Percentiles rank a stretch among this genome's conserved stretches.
Evolutionary conservation across 2,329 filamentous ascomycete genomes (phyloP).

Genomic region (Colletotrichum spinosum): DNA sequence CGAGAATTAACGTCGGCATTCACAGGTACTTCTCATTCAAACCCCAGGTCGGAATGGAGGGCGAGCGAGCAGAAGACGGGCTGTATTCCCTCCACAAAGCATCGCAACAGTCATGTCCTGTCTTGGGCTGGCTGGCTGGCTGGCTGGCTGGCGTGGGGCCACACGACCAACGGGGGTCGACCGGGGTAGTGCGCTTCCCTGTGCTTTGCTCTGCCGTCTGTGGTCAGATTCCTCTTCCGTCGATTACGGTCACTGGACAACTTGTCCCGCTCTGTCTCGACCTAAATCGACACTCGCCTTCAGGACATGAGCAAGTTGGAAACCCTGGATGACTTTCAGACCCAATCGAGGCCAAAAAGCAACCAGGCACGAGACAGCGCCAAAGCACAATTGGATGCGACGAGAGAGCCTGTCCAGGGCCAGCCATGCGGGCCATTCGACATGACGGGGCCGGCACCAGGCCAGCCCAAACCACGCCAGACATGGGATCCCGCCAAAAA

Average conservation of each 20-base stretch:
- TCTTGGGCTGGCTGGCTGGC: not conserved
- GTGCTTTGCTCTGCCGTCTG: constrained; percentile 11
- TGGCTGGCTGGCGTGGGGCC: constrained; percentile 13
- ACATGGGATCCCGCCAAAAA: constrained; percentile 34
- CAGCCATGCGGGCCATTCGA: constrained; percentile 32
- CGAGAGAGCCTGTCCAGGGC: constrained; percentile 6
- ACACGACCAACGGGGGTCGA: constrained; percentile 29
- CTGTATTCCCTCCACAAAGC: constrained; percentile 27
- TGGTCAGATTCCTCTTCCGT: constrained; percentile 21
- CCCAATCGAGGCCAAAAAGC: constrained; percentile 13
- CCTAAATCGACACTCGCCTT: not conserved
- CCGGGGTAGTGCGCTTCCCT: constrained; percentile 10
- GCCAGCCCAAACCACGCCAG: constrained; percentile 25
- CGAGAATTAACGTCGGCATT: too few species aligned
- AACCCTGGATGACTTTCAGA: not conserved
- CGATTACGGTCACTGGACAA: constrained; percentile 13
- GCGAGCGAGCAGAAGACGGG: not conserved
- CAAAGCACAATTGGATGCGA: not conserved
- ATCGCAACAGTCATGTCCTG: constrained; percentile 23
- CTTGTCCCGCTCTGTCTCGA: constrained; percentile 16
- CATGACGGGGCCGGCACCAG: constrained; percentile 23
- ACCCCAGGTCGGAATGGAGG: not conserved
- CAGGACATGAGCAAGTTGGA: not conserved
- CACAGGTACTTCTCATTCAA: not conserved
- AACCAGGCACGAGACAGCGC: constrained; percentile 11